Base-by-base conservation (phyloP, 106 monocot genomes). In the Platanthera zijinensis region DNA sequence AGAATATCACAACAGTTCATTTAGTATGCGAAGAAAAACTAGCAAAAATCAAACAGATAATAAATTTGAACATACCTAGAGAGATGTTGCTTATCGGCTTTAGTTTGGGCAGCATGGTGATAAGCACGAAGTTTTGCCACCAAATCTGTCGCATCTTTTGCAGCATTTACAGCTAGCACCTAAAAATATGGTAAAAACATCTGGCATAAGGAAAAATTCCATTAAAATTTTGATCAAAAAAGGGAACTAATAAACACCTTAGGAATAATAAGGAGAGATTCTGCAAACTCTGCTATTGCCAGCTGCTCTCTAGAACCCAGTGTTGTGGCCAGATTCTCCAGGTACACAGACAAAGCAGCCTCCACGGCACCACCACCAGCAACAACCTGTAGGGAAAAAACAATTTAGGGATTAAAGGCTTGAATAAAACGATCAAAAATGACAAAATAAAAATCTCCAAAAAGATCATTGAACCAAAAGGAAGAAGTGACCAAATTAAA, bases 81-180 rank as follows among this genome's bases (percentile, higher is more conserved):
- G 63, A 91, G 84, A 77, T 99, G 95, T 66, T 94, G 93, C 79
- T 99, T 99, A 82, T 99, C 97, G 21, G 93, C 86, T 82, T 94
- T 94, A 64, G 85, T 92, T 81, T 96, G 95, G 48, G 95, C 90
- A 75, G 95, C 84, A 76, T 96, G 87, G 75, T 99, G 97, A 82
- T 94, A 99, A 32, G 97, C 93, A 45, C 97, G 78, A 18, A 99
- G 91, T 82, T 94, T 94, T 62, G 97, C 94, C 64, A 99, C 97
- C 48, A 99, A 78, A 47, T 99, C 97, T 5, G 94, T 99, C 22
- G 97, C 89, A 85, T 99, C 97, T 75, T 94, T 99, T 50, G 97
- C 97, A 82, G 97, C 97, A 85, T 99, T 99, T 1, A 99, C 97
- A 78, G 97, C 50, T 67, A 99, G 91, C 39, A 99, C 97, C 97